Percentiles rank a stretch among this genome's conserved stretches.
Conservation (phyloP, 2,329 filamentous ascomycete genomes). For the Fusarium tanahbumbuense region DNA sequence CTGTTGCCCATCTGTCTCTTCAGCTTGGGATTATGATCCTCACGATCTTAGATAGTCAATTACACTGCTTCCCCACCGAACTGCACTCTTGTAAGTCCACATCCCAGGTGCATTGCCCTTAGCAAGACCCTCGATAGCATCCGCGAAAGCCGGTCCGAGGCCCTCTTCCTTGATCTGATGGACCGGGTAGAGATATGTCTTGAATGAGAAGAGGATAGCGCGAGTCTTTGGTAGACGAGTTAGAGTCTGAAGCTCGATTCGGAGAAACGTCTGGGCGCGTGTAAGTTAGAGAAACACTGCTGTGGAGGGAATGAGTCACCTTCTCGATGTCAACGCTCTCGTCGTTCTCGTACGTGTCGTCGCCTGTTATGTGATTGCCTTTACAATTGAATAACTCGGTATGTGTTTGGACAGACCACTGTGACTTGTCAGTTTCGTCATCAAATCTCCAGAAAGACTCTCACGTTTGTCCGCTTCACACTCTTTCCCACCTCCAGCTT, state of each 20-base stretch:
- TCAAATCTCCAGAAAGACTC: neutral
- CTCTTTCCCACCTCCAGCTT: conserved; percentile 60
- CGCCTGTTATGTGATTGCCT: conserved; percentile 31
- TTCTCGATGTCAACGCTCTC: conserved; percentile 24
- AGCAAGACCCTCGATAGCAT: conserved; percentile 32
- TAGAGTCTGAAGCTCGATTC: conserved; percentile 32
- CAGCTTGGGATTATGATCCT: neutral
- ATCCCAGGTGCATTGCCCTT: conserved; percentile 38
- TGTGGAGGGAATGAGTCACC: neutral
- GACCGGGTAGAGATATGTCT: conserved; percentile 38
- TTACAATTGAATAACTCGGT: conserved; percentile 34
- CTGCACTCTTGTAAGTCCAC: conserved; percentile 39
- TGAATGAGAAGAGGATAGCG: conserved; percentile 35
- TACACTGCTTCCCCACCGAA: conserved; percentile 28
- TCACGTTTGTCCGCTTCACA: conserved; percentile 63
- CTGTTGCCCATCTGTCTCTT: neutral
- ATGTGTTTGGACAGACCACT: conserved; percentile 43
- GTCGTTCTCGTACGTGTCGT: conserved; percentile 17
- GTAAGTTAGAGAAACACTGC: neutral
- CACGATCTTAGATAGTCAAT: conserved; percentile 29
- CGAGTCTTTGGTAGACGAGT: conserved; percentile 32
- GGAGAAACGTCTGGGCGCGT: conserved; percentile 25
- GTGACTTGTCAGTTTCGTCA: neutral
- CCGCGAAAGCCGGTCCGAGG: conserved; percentile 27
- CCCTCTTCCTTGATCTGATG: conserved; percentile 29